Conservation (phyloP, 257 asterid species). For the Penstemon barbatus region DNA sequence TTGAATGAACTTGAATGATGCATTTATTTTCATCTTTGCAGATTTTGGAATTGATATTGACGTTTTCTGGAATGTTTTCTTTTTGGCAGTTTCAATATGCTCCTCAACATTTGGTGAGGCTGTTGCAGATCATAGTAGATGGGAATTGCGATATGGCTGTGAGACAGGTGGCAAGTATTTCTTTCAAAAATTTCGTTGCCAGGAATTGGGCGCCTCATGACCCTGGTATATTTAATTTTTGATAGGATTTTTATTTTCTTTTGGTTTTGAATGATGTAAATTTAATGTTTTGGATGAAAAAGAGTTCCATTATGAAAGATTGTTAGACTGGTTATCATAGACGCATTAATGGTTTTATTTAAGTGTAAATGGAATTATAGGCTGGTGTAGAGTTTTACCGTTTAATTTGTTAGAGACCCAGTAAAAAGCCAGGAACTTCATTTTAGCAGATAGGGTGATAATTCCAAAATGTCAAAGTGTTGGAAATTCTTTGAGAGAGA, state of each 20-base stretch:
- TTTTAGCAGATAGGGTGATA: too few relatives aligned
- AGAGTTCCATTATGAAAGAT: too few relatives aligned
- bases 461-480: neutral
- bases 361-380: too few relatives aligned
- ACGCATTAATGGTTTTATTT: too few relatives aligned
- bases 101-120: slow-evolving; percentile 95
- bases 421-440: neutral
- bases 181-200: slow-evolving; percentile 83
- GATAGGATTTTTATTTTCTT: neutral
- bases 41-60: neutral
- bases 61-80: neutral
- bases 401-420: neutral
- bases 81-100: slow-evolving; percentile 71
- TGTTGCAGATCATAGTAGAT: slow-evolving; percentile 88
- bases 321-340: too few relatives aligned
- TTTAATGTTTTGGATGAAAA: too few relatives aligned
- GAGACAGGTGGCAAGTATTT: slow-evolving; percentile 94
- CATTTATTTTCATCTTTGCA: neutral
- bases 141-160: slow-evolving; percentile 75
- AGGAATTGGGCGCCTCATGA: slow-evolving; percentile 85
- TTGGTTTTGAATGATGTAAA: neutral
- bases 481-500: too few relatives aligned
- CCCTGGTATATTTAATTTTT: slow-evolving; percentile 44
- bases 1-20: neutral
- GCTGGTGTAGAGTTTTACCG: too few relatives aligned